These are phyloP conservation scores for Stachybotrys echinatus DNA, from an alignment of 2,329 filamentous ascomycete species.

Conservation along the genomic window DNA sequence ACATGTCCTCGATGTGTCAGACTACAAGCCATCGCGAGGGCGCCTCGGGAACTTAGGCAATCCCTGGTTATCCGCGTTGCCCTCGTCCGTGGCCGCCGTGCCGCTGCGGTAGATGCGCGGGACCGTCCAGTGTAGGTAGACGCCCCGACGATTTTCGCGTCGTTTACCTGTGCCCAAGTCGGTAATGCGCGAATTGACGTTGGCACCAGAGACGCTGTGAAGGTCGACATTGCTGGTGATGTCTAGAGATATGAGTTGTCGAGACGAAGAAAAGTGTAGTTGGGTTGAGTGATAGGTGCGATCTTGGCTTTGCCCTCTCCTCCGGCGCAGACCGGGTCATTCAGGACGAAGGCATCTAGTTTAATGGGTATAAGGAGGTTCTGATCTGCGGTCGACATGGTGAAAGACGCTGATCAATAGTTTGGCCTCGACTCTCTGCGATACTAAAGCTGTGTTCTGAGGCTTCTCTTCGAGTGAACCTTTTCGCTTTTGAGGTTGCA, in stretches of 20 bases:
- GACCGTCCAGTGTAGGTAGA: slow-evolving; percentile 36
- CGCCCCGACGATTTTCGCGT: slow-evolving; percentile 18
- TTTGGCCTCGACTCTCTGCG: not conserved
- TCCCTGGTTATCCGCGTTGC: slow-evolving; percentile 3
- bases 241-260: slow-evolving; percentile 31
- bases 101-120: slow-evolving; percentile 30
- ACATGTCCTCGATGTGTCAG: slow-evolving; percentile 17
- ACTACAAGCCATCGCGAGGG: slow-evolving; percentile 33
- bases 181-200: slow-evolving; percentile 26
- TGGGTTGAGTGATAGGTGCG: slow-evolving; percentile 37
- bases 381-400: not conserved
- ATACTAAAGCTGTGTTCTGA: too few relatives aligned
- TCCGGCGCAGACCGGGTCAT: not conserved
- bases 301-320: slow-evolving; percentile 16
- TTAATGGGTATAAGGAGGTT: not conserved
- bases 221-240: slow-evolving; percentile 30
- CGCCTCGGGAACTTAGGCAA: slow-evolving; percentile 11
- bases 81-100: slow-evolving; percentile 1
- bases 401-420: not conserved
- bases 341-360: not conserved
- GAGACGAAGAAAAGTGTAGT: slow-evolving; percentile 38
- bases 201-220: slow-evolving; percentile 24
- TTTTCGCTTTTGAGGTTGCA: too few relatives aligned
- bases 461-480: too few relatives aligned
- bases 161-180: slow-evolving; percentile 22